These are phyloP conservation scores for Phytophthora constricta DNA, from an alignment of 352 stramenopile genomes.

Conservation along the genomic window DNA sequence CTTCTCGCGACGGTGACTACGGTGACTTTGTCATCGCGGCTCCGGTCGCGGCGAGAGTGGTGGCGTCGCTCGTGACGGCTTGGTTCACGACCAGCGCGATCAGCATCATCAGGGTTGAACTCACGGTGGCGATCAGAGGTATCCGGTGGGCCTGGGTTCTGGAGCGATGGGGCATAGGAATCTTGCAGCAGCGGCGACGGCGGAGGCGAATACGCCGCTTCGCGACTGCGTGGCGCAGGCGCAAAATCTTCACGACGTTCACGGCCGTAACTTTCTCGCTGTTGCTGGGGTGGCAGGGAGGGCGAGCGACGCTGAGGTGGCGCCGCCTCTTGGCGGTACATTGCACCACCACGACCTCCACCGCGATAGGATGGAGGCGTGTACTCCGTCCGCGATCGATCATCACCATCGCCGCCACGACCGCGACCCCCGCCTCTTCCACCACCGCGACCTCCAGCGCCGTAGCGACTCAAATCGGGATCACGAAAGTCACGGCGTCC, in stretches of 20 bases:
- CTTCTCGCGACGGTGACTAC: slow-evolving; percentile 40
- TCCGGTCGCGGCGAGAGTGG: slow-evolving; percentile 31
- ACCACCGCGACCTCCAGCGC: slow-evolving; percentile 30
- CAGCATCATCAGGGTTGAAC: slow-evolving; percentile 20
- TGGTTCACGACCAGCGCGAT: slow-evolving; percentile 25
- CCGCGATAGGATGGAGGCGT: slow-evolving; percentile 12
- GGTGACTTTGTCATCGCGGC: slow-evolving; percentile 47
- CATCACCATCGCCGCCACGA: slow-evolving; percentile 24
- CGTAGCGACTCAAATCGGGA: slow-evolving; percentile 42
- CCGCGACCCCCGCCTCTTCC: slow-evolving; percentile 33
- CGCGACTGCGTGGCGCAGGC: slow-evolving; percentile 16
- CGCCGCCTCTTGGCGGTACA: slow-evolving; percentile 29
- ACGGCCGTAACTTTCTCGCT: slow-evolving; percentile 31
- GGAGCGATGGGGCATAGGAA: slow-evolving; percentile 4
- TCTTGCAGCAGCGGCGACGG: slow-evolving; percentile 32
- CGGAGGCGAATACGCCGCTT: slow-evolving; percentile 36
- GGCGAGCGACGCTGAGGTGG: slow-evolving; percentile 23
- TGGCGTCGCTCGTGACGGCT: slow-evolving; percentile 37
- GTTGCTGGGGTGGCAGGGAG: slow-evolving; percentile 26
- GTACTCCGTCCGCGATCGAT: slow-evolving; percentile 10
- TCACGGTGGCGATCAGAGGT: slow-evolving; percentile 19
- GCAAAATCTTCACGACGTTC: slow-evolving; percentile 31
- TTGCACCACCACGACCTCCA: slow-evolving; percentile 10
- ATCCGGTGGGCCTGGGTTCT: slow-evolving; percentile 3
- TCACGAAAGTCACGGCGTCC: slow-evolving; percentile 43